Base-by-base conservation (phyloP, 2,329 filamentous ascomycete species). In the Helminthosporium solani region DNA sequence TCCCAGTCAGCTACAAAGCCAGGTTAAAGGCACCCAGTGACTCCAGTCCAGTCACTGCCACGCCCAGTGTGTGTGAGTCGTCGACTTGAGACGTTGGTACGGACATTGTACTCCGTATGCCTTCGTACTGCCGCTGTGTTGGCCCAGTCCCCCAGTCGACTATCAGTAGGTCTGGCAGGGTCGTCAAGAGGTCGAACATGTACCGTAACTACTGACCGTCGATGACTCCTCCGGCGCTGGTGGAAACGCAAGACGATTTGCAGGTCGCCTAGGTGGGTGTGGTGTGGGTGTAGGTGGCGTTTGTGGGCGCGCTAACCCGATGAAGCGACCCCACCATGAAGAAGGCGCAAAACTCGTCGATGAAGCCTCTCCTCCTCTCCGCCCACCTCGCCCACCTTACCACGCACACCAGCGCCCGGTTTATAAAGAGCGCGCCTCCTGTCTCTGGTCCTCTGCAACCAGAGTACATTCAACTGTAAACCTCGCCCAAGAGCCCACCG, bases 371-470 rank as follows among this genome's bases (percentile, higher is more conserved):
- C 44, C 42, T 41, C 34, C 15, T 42, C 43, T 43, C 23, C 36
- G 40, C 42, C 44, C 43, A 46, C 40, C 50, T 44, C 33, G 31
- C 43, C 42, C 39, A 42, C 39, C 33, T n/a, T n/a, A 41, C 35
- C 43, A 44, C 46, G 44, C 56, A 52, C 53, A 45, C 48, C 48
- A 60, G 51, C 53, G 49, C 51, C 52, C 49, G 52, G 59, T 52
- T 45, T 53, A 53, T 54, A 57, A 53, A 59, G 52, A 57, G 53
- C 48, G 56, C 57, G 47, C 55, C 42, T 37, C 34, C 55, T 66
- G 55, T 57, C 46, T 61, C 62, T 64, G 64, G 20, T 57, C 56
- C 60, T 64, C 50, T 50, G 59, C 44, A 50, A 54, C 60, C 66
- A 66, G 64, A 68, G 65, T 58, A n/a, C 28, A 54, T 55, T 56